Evolutionary conservation across 2,329 filamentous ascomycete species (phyloP).

Genomic region (Samsoniella hepiali): DNA sequence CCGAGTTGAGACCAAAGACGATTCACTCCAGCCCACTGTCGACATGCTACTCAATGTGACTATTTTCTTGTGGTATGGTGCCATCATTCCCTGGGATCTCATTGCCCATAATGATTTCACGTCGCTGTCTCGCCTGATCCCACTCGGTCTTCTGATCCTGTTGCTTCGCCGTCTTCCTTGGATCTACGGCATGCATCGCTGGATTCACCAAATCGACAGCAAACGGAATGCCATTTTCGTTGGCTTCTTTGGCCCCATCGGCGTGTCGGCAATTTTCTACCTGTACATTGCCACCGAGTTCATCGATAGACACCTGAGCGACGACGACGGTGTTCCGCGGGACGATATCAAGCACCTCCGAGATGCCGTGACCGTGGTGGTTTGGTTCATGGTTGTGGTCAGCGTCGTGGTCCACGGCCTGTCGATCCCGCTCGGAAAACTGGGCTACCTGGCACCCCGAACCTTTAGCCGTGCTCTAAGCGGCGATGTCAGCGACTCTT

Average conservation of each 20-base stretch:
- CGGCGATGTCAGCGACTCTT: constrained; percentile 15
- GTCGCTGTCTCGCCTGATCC: constrained; percentile 68
- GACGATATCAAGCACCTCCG: constrained; percentile 63
- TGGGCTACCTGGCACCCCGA: constrained; percentile 60
- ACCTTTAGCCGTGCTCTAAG: constrained; percentile 45
- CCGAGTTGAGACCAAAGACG: constrained; percentile 80
- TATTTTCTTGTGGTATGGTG: constrained; percentile 89
- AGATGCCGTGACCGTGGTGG: constrained; percentile 66
- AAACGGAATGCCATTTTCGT: constrained; percentile 76
- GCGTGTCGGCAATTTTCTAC: constrained; percentile 88
- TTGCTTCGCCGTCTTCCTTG: constrained; percentile 75
- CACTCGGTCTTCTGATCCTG: constrained; percentile 72
- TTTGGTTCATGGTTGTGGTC: constrained; percentile 84
- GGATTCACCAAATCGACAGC: constrained; percentile 76
- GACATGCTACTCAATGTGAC: constrained; percentile 90
- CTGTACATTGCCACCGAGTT: constrained; percentile 79
- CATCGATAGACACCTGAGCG: constrained; percentile 48
- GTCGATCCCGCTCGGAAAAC: constrained; percentile 72
- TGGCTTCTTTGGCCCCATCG: constrained; percentile 90
- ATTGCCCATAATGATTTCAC: constrained; percentile 68
- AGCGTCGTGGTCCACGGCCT: constrained; percentile 84
- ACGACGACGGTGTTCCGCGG: constrained; percentile 57
- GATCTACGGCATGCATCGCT: constrained; percentile 68
- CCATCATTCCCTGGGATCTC: constrained; percentile 73
- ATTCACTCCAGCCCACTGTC: constrained; percentile 89